Percentiles rank a stretch among this genome's conserved stretches.
Conservation (phyloP, 202 grass and related monocot genomes). For the Hordeum pubiflorum region DNA sequence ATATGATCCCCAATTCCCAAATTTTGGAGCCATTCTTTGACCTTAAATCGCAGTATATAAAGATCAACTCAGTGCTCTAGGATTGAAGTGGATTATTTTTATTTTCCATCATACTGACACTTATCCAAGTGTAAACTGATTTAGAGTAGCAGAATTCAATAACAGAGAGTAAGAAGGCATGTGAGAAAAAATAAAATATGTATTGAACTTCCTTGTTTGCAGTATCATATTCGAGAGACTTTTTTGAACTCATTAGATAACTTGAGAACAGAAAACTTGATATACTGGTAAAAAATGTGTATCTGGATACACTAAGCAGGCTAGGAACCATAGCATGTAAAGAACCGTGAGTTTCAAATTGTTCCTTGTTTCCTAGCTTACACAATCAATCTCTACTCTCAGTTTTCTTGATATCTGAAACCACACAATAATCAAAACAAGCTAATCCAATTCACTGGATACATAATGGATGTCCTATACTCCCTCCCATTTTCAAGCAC, state of each 20-base stretch:
- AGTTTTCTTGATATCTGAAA: conserved; percentile 1
- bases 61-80: conserved; percentile 5
- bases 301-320: not conserved
- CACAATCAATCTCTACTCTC: not conserved
- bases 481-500: not conserved
- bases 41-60: conserved; percentile 40
- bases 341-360: not conserved
- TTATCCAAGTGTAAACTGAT: conserved; percentile 4
- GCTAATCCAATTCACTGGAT: not conserved
- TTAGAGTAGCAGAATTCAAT: not conserved
- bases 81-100: not conserved
- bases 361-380: not conserved
- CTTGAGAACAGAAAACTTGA: not conserved
- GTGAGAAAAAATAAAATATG: not conserved
- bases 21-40: conserved; percentile 99
- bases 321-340: not conserved
- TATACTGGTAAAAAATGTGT: not conserved
- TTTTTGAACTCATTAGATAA: not conserved
- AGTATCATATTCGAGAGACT: not conserved
- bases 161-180: not conserved
- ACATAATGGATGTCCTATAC: not conserved
- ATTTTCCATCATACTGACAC: not conserved
- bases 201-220: not conserved
- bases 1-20: conserved; percentile 84
- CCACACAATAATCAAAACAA: not conserved